phyloP scores from a whole-genome alignment of 352 stramenopile species.

The Phytopythium oedochilum region DNA sequence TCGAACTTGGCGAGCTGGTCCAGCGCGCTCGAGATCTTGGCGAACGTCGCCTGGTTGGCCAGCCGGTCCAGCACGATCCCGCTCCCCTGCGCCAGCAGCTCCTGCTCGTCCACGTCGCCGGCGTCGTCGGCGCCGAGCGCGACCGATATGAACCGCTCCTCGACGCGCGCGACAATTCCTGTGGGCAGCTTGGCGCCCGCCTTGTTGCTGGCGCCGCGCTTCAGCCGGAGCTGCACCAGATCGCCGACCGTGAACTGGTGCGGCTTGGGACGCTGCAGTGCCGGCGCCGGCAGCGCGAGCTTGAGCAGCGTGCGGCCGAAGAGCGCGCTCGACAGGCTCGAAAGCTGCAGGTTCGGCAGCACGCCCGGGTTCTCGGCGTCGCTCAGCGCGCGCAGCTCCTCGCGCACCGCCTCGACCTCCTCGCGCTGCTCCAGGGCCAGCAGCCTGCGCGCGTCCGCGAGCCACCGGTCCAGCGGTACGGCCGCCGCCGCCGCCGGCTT shows the following conservation, averaged over 20 bases:
- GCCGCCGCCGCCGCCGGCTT: slow-evolving; percentile 1
- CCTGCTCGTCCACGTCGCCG: slow-evolving; percentile 52
- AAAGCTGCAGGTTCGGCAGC: slow-evolving; percentile 39
- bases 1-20: slow-evolving; percentile 64
- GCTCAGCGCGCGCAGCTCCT: slow-evolving; percentile 47
- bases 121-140: slow-evolving; percentile 42
- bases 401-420: slow-evolving; percentile 45
- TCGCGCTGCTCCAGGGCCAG: slow-evolving; percentile 62
- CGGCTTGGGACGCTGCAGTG: slow-evolving; percentile 43
- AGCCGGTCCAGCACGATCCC: slow-evolving; percentile 69
- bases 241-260: slow-evolving; percentile 85
- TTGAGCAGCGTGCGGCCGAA: slow-evolving; percentile 65
- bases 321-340: slow-evolving; percentile 41
- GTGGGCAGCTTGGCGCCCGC: slow-evolving; percentile 24
- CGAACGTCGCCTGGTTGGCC: slow-evolving; percentile 84
- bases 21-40: slow-evolving; percentile 58
- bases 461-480: slow-evolving; percentile 51
- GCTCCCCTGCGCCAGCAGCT: slow-evolving; percentile 21
- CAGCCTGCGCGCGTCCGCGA: slow-evolving; percentile 35
- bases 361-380: slow-evolving; percentile 70
- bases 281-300: slow-evolving; percentile 39
- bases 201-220: slow-evolving; percentile 8
- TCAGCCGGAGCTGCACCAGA: slow-evolving; percentile 72
- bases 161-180: slow-evolving; percentile 58
- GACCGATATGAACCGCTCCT: slow-evolving; percentile 57